phyloP scores from a whole-genome alignment of 768 basidiomycete species.

The Trichaptum fuscoviolaceum region DNA sequence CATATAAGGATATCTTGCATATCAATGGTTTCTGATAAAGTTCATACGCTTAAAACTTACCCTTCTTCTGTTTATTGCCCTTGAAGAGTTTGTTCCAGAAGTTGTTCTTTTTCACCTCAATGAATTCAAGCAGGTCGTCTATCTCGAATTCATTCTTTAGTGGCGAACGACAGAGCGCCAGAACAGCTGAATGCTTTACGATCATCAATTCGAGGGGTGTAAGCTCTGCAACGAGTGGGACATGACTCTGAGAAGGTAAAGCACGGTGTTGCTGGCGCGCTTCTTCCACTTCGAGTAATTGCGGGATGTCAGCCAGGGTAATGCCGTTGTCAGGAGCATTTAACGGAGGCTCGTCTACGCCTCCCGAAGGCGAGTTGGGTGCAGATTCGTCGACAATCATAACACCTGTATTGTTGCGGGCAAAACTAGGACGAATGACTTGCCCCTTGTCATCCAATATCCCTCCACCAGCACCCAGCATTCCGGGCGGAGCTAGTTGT shows the following conservation, averaged over 20 bases:
- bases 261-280: conserved; percentile 86
- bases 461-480: conserved; percentile 15
- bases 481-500: conserved; percentile 35
- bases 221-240: conserved; percentile 81
- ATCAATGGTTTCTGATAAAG: background rate
- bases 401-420: conserved; percentile 79
- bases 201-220: conserved; percentile 82
- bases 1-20: background rate
- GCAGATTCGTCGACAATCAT: conserved; percentile 83
- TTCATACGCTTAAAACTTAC: conserved; percentile 37
- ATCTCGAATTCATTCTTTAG: conserved; percentile 80
- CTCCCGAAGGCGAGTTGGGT: conserved; percentile 64
- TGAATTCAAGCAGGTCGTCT: conserved; percentile 89
- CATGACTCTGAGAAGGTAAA: conserved; percentile 68
- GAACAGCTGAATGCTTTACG: conserved; percentile 86
- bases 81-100: conserved; percentile 98
- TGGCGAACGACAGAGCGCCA: conserved; percentile 71
- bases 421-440: conserved; percentile 60
- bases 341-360: conserved; percentile 35
- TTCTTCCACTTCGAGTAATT: conserved; percentile 87
- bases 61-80: conserved; percentile 81
- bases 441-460: conserved; percentile 31
- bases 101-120: conserved; percentile 87
- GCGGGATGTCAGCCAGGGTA: conserved; percentile 91
- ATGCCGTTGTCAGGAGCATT: conserved; percentile 67